Conservation (phyloP, 1,284 basidiomycete genomes). For the Hypsizygus ulmarius region DNA sequence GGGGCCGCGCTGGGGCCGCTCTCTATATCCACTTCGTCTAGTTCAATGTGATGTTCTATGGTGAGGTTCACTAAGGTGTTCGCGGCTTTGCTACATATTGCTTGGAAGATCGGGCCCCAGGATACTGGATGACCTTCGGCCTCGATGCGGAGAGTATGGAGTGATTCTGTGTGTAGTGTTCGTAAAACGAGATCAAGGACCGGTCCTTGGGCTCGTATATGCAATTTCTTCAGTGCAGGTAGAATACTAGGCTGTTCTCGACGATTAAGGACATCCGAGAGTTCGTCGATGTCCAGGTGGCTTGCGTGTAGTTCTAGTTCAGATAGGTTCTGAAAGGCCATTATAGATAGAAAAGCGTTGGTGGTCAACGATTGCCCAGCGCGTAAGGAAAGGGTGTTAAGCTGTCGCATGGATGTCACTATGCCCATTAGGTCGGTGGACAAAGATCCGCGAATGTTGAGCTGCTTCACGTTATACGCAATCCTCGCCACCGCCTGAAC, state of each 20-base stretch:
- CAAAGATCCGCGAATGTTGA: conserved; percentile 48
- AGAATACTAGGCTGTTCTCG: conserved; percentile 30
- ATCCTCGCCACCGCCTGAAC: conserved; percentile 29
- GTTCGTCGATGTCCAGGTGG: conserved; percentile 35
- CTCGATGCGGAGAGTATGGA: conserved; percentile 43
- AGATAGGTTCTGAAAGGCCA: conserved; percentile 39
- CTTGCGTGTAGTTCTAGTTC: conserved; percentile 50
- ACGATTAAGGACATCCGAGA: conserved; percentile 20
- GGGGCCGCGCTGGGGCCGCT: conserved; percentile 4
- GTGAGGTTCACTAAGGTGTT: conserved; percentile 40
- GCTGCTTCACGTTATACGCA: conserved; percentile 32
- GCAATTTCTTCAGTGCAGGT: conserved; percentile 41
- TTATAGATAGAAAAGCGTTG: conserved; percentile 40
- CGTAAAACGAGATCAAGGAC: conserved; percentile 38
- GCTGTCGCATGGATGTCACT: conserved; percentile 36
- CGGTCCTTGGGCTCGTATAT: conserved; percentile 40
- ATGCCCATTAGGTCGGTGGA: conserved; percentile 33
- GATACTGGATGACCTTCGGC: conserved; percentile 33
- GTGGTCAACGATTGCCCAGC: conserved; percentile 40
- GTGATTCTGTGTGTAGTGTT: conserved; percentile 28
- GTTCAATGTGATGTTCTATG: conserved; percentile 43
- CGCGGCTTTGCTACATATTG: conserved; percentile 35
- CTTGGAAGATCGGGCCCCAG: conserved; percentile 40
- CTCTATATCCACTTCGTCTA: conserved; percentile 27
- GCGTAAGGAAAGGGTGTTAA: conserved; percentile 44